These are phyloP conservation scores for Blakeslea trispora DNA, from an alignment of 371 early-diverging fungal species.

Conservation along the genomic window DNA sequence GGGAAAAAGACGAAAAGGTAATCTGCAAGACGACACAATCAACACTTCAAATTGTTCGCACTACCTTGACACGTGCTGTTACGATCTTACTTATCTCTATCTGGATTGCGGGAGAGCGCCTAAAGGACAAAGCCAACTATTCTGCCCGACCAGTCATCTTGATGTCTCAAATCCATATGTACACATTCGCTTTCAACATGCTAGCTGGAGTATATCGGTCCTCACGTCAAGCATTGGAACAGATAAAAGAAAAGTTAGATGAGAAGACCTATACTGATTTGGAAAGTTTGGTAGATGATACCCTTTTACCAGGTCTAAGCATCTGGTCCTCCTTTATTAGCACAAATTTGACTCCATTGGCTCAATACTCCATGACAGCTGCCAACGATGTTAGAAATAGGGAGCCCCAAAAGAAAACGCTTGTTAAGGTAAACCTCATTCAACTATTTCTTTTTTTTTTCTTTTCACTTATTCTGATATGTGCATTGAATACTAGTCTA, in stretches of 20 bases:
- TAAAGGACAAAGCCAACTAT: slow-evolving; percentile 35
- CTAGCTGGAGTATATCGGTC: slow-evolving; percentile 25
- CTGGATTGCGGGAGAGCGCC: slow-evolving; percentile 43
- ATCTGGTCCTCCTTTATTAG: slow-evolving; percentile 46
- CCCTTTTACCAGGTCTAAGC: slow-evolving; percentile 38
- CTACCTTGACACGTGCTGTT: slow-evolving; percentile 36
- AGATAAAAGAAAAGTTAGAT: slow-evolving; percentile 16
- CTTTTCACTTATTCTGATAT: too few species aligned
- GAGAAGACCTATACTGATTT: slow-evolving; percentile 17
- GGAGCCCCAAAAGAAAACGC: slow-evolving; percentile 25
- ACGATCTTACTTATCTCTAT: slow-evolving; percentile 43
- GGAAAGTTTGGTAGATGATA: slow-evolving; percentile 24
- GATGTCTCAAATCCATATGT: slow-evolving; percentile 33
- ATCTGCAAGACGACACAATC: slow-evolving; percentile 13
- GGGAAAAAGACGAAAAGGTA: neutral
- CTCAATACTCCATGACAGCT: slow-evolving; percentile 37
- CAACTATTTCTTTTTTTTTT: too few species aligned
- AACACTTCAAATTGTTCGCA: slow-evolving; percentile 35
- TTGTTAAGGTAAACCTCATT: slow-evolving; percentile 33
- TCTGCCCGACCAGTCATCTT: slow-evolving; percentile 29
- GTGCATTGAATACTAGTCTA: slow-evolving; percentile 14
- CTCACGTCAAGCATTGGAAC: slow-evolving; percentile 19
- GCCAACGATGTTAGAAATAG: slow-evolving; percentile 20
- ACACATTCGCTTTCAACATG: slow-evolving; percentile 32
- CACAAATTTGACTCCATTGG: slow-evolving; percentile 29